A percentile compares a stretch with the other conserved stretches of the same genome.
These are phyloP conservation scores for Suillus variegatus DNA, from an alignment of 768 basidiomycete genomes.

Conservation along the genomic window DNA sequence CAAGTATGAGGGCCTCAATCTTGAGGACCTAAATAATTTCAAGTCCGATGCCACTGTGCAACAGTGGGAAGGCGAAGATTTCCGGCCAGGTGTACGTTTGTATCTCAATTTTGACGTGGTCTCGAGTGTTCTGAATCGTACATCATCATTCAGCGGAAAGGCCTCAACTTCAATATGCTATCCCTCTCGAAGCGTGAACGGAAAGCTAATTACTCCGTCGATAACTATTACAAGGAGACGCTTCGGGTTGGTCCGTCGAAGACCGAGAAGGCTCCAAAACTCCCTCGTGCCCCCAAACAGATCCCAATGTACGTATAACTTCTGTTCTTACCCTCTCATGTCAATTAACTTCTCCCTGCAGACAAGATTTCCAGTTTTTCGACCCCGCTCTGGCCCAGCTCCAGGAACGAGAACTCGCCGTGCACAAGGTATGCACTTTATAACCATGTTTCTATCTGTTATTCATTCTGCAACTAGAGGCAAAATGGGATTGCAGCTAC, in stretches of 20 bases:
- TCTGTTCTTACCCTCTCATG: not conserved
- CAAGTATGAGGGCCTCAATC: conserved; percentile 90
- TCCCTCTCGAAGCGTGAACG: conserved; percentile 93
- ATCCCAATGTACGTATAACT: conserved; percentile 63
- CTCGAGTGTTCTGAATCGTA: conserved; percentile 6
- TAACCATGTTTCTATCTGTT: not conserved
- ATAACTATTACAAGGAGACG: conserved; percentile 93
- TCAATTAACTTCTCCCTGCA: conserved; percentile 27
- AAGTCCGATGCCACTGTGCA: conserved; percentile 90
- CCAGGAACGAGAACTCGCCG: conserved; percentile 85
- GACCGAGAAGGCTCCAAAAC: conserved; percentile 77
- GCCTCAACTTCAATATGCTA: conserved; percentile 72
- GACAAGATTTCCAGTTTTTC: conserved; percentile 98
- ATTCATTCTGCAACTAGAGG: conserved; percentile 38
- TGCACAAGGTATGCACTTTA: conserved; percentile 59
- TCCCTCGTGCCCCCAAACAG: conserved; percentile 87
- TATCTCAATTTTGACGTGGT: not conserved
- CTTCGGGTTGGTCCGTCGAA: conserved; percentile 80
- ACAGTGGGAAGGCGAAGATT: conserved; percentile 97
- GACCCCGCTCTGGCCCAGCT: conserved; percentile 75
- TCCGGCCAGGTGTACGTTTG: conserved; percentile 63
- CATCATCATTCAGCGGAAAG: conserved; percentile 52
- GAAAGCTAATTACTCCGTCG: conserved; percentile 92
- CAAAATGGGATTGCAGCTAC: conserved; percentile 68
- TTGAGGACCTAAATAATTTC: conserved; percentile 97